Conservation (phyloP, 2,329 filamentous ascomycete genomes). For the Plectosphaerella cucumerina region DNA sequence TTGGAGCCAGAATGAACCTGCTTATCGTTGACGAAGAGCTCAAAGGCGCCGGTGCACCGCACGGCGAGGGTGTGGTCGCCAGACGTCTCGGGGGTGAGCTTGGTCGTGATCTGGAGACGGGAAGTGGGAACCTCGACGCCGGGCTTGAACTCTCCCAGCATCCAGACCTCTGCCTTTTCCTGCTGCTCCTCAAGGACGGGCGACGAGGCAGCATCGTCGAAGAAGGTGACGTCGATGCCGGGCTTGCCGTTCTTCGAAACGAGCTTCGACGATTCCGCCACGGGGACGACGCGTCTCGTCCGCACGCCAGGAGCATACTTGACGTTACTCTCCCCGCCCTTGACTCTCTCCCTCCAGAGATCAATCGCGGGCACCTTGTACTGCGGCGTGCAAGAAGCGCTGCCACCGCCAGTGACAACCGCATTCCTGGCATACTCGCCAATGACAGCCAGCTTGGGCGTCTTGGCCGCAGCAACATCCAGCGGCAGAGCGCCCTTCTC, state of each 20-base stretch:
- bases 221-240: conserved; percentile 11
- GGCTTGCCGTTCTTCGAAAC: conserved; percentile 6
- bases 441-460: conserved; percentile 38
- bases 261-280: conserved; percentile 5
- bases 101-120: conserved; percentile 9
- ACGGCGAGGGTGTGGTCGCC: conserved; percentile 12
- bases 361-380: conserved; percentile 8
- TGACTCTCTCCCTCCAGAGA: conserved; percentile 1
- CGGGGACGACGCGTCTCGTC: conserved; percentile 10
- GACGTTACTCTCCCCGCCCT: not conserved
- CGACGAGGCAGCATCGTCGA: conserved; percentile 8
- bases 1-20: conserved; percentile 9
- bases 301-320: conserved; percentile 5
- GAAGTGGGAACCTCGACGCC: conserved; percentile 11
- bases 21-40: conserved; percentile 9
- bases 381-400: conserved; percentile 16
- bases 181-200: conserved; percentile 9
- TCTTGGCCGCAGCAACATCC: conserved; percentile 10
- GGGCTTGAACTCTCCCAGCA: conserved; percentile 14
- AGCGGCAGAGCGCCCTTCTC: conserved; percentile 51
- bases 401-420: conserved; percentile 27
- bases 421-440: conserved; percentile 45
- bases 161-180: conserved; percentile 14
- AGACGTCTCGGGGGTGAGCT: conserved; percentile 7
- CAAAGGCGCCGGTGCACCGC: conserved; percentile 9